Evolutionary conservation across 306 rosid genomes (phyloP).

Genomic region (Quercus agrifolia): DNA sequence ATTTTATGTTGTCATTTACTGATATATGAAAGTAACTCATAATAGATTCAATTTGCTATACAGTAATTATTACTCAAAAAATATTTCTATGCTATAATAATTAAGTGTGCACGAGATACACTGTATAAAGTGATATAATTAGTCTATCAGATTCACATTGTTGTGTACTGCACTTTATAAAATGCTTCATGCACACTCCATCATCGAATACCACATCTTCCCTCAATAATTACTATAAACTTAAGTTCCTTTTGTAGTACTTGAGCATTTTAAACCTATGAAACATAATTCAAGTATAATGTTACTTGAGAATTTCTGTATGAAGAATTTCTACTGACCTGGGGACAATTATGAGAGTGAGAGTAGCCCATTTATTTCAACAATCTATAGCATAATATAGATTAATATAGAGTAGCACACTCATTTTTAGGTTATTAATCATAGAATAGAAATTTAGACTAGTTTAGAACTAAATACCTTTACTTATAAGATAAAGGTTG

Average conservation of each 20-base stretch:
- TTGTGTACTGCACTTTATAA: conserved; percentile 37
- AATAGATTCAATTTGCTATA: neutral
- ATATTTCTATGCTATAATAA: neutral
- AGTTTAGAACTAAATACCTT: neutral
- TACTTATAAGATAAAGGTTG: neutral
- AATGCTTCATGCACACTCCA: conserved; percentile 59
- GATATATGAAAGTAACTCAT: neutral
- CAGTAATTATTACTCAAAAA: neutral
- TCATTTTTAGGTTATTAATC: neutral
- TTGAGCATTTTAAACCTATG: neutral
- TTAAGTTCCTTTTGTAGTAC: conserved; percentile 22
- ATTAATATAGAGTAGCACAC: neutral
- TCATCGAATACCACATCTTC: conserved; percentile 40
- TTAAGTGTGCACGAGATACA: conserved; percentile 44
- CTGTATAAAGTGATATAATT: conserved; percentile 25
- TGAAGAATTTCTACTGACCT: neutral
- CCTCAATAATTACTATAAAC: conserved; percentile 37
- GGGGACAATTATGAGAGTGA: neutral
- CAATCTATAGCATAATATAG: neutral
- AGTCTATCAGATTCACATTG: conserved; percentile 18
- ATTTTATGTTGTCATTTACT: neutral
- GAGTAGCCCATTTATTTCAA: neutral
- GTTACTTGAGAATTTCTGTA: neutral
- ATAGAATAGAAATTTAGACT: neutral
- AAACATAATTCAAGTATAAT: conserved; percentile 14